Evolutionary conservation across 345 rosid genomes (phyloP).

Genomic region (Murraya koenigii): DNA sequence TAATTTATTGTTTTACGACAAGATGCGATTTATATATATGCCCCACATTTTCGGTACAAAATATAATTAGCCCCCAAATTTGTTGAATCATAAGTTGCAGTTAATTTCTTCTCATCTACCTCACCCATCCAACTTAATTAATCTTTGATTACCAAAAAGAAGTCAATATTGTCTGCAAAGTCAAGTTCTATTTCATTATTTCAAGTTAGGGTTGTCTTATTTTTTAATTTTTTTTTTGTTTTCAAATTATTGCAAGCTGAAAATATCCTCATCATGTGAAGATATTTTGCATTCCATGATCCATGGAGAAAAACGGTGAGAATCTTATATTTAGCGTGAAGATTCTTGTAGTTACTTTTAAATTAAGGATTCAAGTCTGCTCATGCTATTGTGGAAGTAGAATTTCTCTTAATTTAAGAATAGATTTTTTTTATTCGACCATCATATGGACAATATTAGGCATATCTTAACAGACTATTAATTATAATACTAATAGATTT

Average conservation of each 20-base stretch:
- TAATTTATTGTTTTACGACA: neutral
- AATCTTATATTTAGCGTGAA: too few relatives aligned
- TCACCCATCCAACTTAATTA: neutral
- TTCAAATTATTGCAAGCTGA: neutral
- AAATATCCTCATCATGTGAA: neutral
- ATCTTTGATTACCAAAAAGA: neutral
- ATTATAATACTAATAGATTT: too few relatives aligned
- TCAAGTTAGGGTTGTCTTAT: neutral
- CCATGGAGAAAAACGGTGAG: too few relatives aligned
- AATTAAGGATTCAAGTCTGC: too few relatives aligned
- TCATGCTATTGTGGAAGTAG: too few relatives aligned
- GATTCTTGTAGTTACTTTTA: too few relatives aligned
- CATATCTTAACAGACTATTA: too few relatives aligned
- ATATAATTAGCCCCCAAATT: constrained; percentile 11
- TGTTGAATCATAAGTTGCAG: constrained; percentile 5
- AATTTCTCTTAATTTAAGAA: too few relatives aligned
- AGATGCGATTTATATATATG: neutral
- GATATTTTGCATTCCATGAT: neutral
- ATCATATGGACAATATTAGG: too few relatives aligned
- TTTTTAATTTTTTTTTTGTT: neutral
- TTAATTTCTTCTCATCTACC: constrained; percentile 6
- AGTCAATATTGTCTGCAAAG: neutral
- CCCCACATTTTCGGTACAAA: neutral
- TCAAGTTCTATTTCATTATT: neutral
- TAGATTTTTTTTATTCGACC: too few relatives aligned